Evolutionary conservation across 2,329 filamentous ascomycete genomes (phyloP).

Genomic region (Diaporthe ilicicola): DNA sequence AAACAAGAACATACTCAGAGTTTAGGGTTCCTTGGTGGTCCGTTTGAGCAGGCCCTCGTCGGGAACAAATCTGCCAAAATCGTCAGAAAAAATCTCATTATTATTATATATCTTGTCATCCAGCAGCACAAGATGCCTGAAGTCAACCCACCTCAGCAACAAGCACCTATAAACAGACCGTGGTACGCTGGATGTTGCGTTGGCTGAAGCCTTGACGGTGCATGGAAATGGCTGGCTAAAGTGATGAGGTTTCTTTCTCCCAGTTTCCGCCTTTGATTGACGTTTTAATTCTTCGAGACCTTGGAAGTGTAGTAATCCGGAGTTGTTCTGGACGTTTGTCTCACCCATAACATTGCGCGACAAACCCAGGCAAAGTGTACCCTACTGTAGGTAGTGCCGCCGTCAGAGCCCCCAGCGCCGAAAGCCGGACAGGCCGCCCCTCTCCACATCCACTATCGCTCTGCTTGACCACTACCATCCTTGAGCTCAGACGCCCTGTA

Average conservation of each 20-base stretch:
- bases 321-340: neutral
- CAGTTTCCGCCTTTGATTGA: neutral
- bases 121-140: conserved; percentile 25
- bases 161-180: conserved; percentile 14
- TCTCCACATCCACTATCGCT: neutral
- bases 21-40: neutral
- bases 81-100: neutral
- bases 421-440: conserved; percentile 10
- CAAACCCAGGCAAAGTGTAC: neutral
- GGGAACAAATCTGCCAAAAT: neutral
- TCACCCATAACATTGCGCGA: neutral
- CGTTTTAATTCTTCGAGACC: neutral
- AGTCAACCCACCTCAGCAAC: conserved; percentile 29
- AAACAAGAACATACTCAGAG: neutral
- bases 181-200: neutral
- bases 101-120: neutral
- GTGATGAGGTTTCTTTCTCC: neutral
- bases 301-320: neutral
- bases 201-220: neutral
- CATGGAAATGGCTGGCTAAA: neutral
- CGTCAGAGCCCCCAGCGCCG: neutral
- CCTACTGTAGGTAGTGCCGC: no score
- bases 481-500: neutral
- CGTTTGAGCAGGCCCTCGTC: neutral
- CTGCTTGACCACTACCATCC: neutral